Base-by-base conservation (phyloP, 345 rosid species). In the Eutrema yunnanense region DNA sequence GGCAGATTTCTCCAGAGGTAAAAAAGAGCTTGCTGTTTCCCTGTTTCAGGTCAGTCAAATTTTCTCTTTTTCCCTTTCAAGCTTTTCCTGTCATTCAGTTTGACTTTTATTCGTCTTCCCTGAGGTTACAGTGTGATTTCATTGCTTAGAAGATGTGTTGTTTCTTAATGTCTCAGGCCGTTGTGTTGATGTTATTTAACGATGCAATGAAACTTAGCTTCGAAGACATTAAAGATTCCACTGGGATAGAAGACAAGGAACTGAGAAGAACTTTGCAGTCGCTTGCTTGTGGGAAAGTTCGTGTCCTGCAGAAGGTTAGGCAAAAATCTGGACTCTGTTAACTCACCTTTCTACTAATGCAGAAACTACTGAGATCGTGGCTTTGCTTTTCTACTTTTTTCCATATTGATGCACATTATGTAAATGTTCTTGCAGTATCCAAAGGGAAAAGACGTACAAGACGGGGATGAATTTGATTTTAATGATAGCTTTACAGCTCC, bases 11-110 rank as follows among this genome's bases (percentile, higher is more conserved):
- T 83, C 91, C 0, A 92, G 82, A 82, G 98, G 94, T 63, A 95
- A 82, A 82, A 95, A 90, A 84, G 99, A 95, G 88, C 87, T 95
- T 71, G 93, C 96, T 13, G 99, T 95, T 79, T 95, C 99, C 70
- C 81, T 95, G 10, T 92, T 95, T 82, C 99, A 95, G 98, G 98
- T 87, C 55, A 67, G 89, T 84, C 34, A 2, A 70, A n/a, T 55
- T 27, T 6, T 40, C 48, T 13, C 60, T 34, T 40, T 44, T 29
- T 4, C 43, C 36, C 19, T 36, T 27, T 8, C 22, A 14, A 27
- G 30, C 36, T 62, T 55, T 30, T 36, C 8, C 43, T 51, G 22
- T 56, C 41, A 27, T 22, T 69, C 41, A 2, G 16, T n/a, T 33
- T 12, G 34, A 36, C 10, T 34, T 62, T 6, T 41, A 19, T 46